Evolutionary conservation across 306 rosid species (phyloP).

Genomic region (Ammopiptanthus mongolicus): DNA sequence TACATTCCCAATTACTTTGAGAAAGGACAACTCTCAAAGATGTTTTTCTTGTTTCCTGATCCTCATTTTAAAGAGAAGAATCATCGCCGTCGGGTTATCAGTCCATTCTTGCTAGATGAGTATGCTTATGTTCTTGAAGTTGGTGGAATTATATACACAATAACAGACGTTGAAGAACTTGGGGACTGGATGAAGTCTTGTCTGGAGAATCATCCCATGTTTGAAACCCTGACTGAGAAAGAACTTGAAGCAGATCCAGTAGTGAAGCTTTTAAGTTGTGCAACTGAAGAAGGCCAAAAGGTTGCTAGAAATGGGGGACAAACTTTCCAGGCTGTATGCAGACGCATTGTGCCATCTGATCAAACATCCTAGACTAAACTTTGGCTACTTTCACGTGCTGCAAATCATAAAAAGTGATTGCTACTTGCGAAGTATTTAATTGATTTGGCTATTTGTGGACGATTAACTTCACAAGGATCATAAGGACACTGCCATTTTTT

Average conservation of each 20-base stretch:
- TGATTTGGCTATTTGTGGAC: background rate
- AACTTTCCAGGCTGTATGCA: constrained; percentile 71
- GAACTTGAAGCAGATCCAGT: constrained; percentile 88
- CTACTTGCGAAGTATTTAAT: background rate
- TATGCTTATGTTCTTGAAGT: constrained; percentile 70
- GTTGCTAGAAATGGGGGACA: constrained; percentile 93
- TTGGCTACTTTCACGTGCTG: background rate
- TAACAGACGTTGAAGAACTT: constrained; percentile 92
- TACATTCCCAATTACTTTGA: constrained; percentile 89
- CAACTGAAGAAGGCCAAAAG: constrained; percentile 97
- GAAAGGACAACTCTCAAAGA: constrained; percentile 81
- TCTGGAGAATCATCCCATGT: constrained; percentile 82
- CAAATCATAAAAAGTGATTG: background rate
- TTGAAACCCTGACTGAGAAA: constrained; percentile 58
- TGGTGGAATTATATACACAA: constrained; percentile 89
- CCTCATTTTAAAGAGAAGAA: constrained; percentile 99
- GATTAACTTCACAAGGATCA: background rate
- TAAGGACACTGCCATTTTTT: background rate
- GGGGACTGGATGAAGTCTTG: constrained; percentile 95
- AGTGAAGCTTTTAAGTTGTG: constrained; percentile 63
- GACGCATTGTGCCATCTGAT: constrained; percentile 52
- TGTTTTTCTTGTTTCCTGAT: constrained; percentile 96
- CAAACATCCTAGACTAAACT: constrained; percentile 25
- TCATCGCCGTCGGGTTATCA: constrained; percentile 88
- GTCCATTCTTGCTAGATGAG: constrained; percentile 84